These are phyloP conservation scores for Clavispora vitiphila DNA, from an alignment of 805 yeast genomes.

Conservation along the genomic window DNA sequence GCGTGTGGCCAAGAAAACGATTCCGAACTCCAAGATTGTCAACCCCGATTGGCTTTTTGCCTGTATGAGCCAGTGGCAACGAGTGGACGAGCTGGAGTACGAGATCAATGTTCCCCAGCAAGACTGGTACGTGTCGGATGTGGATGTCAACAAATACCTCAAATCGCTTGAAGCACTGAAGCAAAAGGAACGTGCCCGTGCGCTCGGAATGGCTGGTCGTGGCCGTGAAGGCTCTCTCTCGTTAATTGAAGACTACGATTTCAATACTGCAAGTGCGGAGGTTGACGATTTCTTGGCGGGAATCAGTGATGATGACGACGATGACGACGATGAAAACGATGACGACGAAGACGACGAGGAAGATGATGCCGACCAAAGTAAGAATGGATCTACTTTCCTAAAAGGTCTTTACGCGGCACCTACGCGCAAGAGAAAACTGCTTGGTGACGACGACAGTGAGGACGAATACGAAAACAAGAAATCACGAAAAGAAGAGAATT, in stretches of 20 bases:
- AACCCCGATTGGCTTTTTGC: conserved; percentile 90
- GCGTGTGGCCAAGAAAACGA: conserved; percentile 62
- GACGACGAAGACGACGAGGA: conserved; percentile 15
- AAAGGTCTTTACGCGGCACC: conserved; percentile 19
- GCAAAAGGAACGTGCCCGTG: conserved; percentile 9
- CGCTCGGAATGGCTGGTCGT: conserved; percentile 16
- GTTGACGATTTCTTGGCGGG: conserved; percentile 47
- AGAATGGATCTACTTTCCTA: conserved; percentile 20
- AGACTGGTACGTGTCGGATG: conserved; percentile 38
- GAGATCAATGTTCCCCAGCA: conserved; percentile 45
- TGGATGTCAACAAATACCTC: conserved; percentile 42
- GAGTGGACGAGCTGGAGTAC: conserved; percentile 58
- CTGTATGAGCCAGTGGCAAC: conserved; percentile 75
- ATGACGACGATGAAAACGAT: conserved; percentile 24
- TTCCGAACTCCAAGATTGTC: conserved; percentile 67
- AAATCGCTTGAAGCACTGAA: conserved; percentile 21
- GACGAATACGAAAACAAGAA: conserved; percentile 15
- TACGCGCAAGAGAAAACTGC: conserved; percentile 14
- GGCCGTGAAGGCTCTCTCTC: conserved; percentile 30
- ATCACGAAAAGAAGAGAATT: conserved; percentile 12
- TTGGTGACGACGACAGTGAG: conserved; percentile 15
- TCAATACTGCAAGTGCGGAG: conserved; percentile 40
- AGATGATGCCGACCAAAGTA: conserved; percentile 1
- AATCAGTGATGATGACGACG: conserved; percentile 34
- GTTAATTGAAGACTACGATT: conserved; percentile 32